These are phyloP conservation scores for Mortierella sp. DNA, from an alignment of 371 early-diverging fungal genomes.

Conservation along the genomic window DNA sequence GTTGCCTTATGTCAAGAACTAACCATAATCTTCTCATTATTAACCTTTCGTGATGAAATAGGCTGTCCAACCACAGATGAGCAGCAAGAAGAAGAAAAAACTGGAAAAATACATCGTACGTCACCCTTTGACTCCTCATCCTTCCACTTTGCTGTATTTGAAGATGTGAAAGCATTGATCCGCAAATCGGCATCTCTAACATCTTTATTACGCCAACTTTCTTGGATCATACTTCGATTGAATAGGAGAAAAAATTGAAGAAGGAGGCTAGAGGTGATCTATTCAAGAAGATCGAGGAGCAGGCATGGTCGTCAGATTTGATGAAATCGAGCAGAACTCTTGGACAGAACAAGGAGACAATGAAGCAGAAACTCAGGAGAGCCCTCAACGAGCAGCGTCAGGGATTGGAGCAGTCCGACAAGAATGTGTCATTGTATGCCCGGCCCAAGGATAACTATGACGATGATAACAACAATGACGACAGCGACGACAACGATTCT, in stretches of 20 bases:
- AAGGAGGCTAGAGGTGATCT: slow-evolving; percentile 91
- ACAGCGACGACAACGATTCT: slow-evolving; percentile 24
- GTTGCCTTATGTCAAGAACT: background rate
- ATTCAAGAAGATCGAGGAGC: slow-evolving; percentile 83
- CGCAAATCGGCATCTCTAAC: background rate
- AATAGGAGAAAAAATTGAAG: slow-evolving; percentile 91
- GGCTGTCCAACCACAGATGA: slow-evolving; percentile 65
- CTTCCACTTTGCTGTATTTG: background rate
- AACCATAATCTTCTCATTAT: background rate
- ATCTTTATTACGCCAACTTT: background rate
- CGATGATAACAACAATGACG: slow-evolving; percentile 58
- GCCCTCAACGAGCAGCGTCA: slow-evolving; percentile 82
- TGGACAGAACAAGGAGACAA: slow-evolving; percentile 79
- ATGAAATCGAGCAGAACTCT: slow-evolving; percentile 86
- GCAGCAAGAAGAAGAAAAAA: slow-evolving; percentile 82
- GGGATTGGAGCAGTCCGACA: slow-evolving; percentile 73
- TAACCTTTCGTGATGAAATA: slow-evolving; percentile 2
- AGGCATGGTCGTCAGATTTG: slow-evolving; percentile 72
- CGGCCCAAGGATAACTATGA: slow-evolving; percentile 59
- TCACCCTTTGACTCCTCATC: background rate
- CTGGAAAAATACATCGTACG: slow-evolving; percentile 87
- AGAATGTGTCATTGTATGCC: slow-evolving; percentile 34
- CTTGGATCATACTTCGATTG: background rate
- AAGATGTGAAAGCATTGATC: background rate
- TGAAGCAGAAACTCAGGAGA: slow-evolving; percentile 79